Evolutionary conservation across 2,329 filamentous ascomycete species (phyloP), one percentile per base, ranked within the genome.

Genomic region (Ascochyta clinopodiicola): DNA sequence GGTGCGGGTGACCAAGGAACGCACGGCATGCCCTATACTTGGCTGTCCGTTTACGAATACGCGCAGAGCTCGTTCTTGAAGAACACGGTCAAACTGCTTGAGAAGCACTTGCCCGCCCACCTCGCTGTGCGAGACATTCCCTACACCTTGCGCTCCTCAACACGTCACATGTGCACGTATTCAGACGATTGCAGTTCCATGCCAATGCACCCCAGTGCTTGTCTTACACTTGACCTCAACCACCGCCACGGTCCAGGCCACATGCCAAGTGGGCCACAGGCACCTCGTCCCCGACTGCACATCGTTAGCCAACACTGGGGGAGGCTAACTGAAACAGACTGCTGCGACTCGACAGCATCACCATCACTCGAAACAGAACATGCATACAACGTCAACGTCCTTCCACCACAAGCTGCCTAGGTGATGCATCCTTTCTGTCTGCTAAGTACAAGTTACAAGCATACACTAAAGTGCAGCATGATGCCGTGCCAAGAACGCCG

Each of bases 21-120:
- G 38, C 47, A 57, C 54, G 54, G 54, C 54, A 57, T 40, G 27
- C 31, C 37, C 40, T 31, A 25, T 40, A 44, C 52, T 51, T 51
- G 52, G 52, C 52, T 43, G 46, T 19, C 31, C 19, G 25, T 47
- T 43, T 56, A 56, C 46, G 36, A 27, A 38, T 50, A 37, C 42
- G 46, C 46, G 31, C 45, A n/a, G 17, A 29, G 8, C 31, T 15
- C 31, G 24, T 34, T 45, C 24, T 24, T 17, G 15, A 4, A 12
- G 25, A 22, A 5, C 19, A 40, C 38, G 31, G 15, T 49, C 51
- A 49, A 34, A 38, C 19, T 15, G 17, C 5, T 13, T 38, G 21
- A n/a, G 51, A 48, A 35, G 39, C 38, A 43, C 32, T 39, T 22
- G 12, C 13, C 24, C 19, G 34, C 24, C 10, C 25, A 24, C 39